Evolutionary conservation across 495 filamentous ascomycete species (phyloP).

Genomic region (Penicillium chermesinum): DNA sequence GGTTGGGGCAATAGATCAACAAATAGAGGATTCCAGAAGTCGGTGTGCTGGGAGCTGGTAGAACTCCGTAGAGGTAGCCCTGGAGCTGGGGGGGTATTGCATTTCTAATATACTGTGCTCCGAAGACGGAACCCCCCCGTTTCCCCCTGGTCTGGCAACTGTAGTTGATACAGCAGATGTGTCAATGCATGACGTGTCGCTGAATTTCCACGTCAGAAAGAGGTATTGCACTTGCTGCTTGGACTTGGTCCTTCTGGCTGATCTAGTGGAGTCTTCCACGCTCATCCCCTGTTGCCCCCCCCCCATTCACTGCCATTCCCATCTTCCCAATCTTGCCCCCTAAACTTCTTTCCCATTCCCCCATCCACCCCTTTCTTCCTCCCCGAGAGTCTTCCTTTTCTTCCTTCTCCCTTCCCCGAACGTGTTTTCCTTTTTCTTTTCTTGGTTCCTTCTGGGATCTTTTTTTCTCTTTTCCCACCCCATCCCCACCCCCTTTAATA

Average conservation of each 20-base stretch:
- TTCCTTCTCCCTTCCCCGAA: constrained; percentile 3
- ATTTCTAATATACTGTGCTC: too few relatives aligned
- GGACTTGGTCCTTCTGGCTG: too few relatives aligned
- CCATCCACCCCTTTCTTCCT: constrained; percentile 3
- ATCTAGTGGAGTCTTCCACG: too few relatives aligned
- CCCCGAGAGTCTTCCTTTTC: constrained; percentile 4
- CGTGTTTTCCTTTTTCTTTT: constrained; percentile 2
- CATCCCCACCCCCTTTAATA: constrained; percentile 10
- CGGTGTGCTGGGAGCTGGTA: too few relatives aligned
- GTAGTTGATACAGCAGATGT: constrained; percentile 1
- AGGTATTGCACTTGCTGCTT: constrained; percentile 3
- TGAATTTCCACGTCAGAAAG: constrained; percentile 18
- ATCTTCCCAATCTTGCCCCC: too few relatives aligned
- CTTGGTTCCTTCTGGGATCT: constrained; percentile 7
- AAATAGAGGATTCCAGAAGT: too few relatives aligned
- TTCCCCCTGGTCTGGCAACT: too few relatives aligned
- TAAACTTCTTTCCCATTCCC: constrained; percentile 4
- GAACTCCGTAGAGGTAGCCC: too few relatives aligned
- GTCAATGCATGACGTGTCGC: constrained; percentile 23
- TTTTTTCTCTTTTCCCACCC: constrained; percentile 4
- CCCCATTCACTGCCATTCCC: too few relatives aligned
- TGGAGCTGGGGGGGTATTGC: too few relatives aligned
- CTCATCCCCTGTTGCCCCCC: constrained; percentile 9
- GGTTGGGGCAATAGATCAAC: too few relatives aligned
- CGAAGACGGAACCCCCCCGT: too few relatives aligned